Evolutionary conservation across 768 basidiomycete genomes (phyloP).

Genomic region (Pleurotus giganteus): DNA sequence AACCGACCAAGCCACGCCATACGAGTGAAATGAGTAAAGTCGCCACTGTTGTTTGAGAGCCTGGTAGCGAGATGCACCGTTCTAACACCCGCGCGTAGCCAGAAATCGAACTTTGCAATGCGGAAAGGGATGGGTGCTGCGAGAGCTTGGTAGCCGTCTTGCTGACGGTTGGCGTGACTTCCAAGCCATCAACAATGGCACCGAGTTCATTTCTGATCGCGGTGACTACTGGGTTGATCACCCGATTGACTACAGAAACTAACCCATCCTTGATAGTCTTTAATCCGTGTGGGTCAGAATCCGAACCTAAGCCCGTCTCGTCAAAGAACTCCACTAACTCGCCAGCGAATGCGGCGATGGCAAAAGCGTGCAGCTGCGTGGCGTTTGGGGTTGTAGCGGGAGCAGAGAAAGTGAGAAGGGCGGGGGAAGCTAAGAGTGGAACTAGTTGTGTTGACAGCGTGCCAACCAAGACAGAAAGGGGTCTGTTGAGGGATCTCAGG

Average conservation of each 20-base stretch:
- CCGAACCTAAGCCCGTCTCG: slow-evolving; percentile 58
- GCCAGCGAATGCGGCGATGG: slow-evolving; percentile 65
- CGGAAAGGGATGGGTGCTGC: slow-evolving; percentile 59
- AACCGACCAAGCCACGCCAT: slow-evolving; percentile 72
- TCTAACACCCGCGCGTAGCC: slow-evolving; percentile 56
- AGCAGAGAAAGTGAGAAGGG: slow-evolving; percentile 52
- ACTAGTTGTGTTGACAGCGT: slow-evolving; percentile 68
- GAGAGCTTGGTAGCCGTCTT: slow-evolving; percentile 31
- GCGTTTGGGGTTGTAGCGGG: slow-evolving; percentile 55
- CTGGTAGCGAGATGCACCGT: slow-evolving; percentile 50
- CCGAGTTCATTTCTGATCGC: slow-evolving; percentile 61
- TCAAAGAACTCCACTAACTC: slow-evolving; percentile 75
- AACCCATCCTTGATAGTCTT: slow-evolving; percentile 70
- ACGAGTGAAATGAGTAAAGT: slow-evolving; percentile 70
- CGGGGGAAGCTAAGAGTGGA: slow-evolving; percentile 62
- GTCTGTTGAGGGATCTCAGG: slow-evolving; percentile 70
- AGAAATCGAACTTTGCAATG: slow-evolving; percentile 59
- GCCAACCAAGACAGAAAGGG: slow-evolving; percentile 69
- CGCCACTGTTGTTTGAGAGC: slow-evolving; percentile 62
- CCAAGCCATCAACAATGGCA: slow-evolving; percentile 62
- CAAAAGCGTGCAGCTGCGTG: slow-evolving; percentile 70
- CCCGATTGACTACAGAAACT: slow-evolving; percentile 62
- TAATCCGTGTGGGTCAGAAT: slow-evolving; percentile 64
- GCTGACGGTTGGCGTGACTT: slow-evolving; percentile 33
- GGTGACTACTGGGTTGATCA: slow-evolving; percentile 61